Evolutionary conservation across 805 yeast species (phyloP), one percentile per base, ranked within the genome.

Genomic region (Monosporozyma aerobia): DNA sequence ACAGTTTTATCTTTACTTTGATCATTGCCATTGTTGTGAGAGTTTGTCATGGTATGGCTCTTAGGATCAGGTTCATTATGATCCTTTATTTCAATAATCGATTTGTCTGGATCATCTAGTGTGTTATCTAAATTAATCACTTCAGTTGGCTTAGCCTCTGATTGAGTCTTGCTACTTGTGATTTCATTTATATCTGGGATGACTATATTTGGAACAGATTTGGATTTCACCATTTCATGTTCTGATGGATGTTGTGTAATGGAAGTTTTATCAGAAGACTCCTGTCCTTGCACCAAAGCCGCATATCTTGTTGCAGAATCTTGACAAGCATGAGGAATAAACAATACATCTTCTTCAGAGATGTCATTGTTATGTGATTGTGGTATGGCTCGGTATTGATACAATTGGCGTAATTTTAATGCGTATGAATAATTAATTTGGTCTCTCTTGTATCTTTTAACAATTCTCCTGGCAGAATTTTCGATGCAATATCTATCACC

Each of bases 401-500:
- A 69, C 37, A 66, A 52, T 48, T 59, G 56, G 40, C 69, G 62
- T 40, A 69, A 47, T 51, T 60, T 60, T 44, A 66, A 51, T 10
- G 70, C 71, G 53, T 63, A 66, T 41, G 56, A 54, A 51, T 63
- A 64, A 50, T 65, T 68, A 11, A 57, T 41, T 40, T 61, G 59
- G 50, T 69, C 72, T 32, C 69, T 64, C 27, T 55, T 59, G 41
- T 59, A 68, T 32, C 72, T 60, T 51, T 67, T 68, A 7, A 62
- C 40, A 1, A 66, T 62, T 50, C 71, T 53, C 48, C 59, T 64
- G 33, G 60, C 58, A 3, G 65, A 58, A 3, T 50, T 50, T 53
- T 67, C 70, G 46, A 63, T 67, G 45, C 64, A 62, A 11, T 55
- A 49, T 13, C 65, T 66, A 52, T 87, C 92, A 49, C 77, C 77